Base-by-base conservation (phyloP, 345 rosid species). In the Cardiospermum halicacabum region DNA sequence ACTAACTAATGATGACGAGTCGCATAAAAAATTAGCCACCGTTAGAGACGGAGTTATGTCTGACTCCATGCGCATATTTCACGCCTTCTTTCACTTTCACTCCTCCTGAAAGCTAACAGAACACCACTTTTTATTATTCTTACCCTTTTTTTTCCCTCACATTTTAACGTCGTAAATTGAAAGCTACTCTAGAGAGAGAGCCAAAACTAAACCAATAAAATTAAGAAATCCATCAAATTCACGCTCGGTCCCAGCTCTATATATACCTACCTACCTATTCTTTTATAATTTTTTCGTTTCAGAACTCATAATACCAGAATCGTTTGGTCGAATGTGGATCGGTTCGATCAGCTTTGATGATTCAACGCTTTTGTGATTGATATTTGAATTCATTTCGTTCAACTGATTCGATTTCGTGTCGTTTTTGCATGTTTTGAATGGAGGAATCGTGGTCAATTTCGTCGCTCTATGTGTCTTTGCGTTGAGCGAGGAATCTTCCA, bases 51-150 rank as follows among this genome's bases (percentile, higher is more conserved):
- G 68, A 48, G 28, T 53, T 16, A n/a, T n/a, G n/a, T n/a, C n/a
- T n/a, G n/a, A n/a, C n/a, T n/a, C 62, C 55, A 66, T 66, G 70
- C 70, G 59, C 73, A 67, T 39, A 70, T 76, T 74, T 42, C 72
- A 58, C 70, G 72, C 72, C 25, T 37, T 36, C 49, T 61, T 39
- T 49, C 21, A 5, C 34, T 59, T 26, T 6, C 37, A 31, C 7
- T 60, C 32, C 47, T 9, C 34, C 56, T 60, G 72, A 72, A 60
- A 56, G 63, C 67, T 22, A 50, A 61, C 74, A 43, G 9, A 63
- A 30, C 12, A 15, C 7, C 21, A n/a, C n/a, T n/a, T 39, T 45
- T 18, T 39, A 6, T 22, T 1, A 13, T 22, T 13, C 7, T 2
- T 25, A 18, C 5, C n/a, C n/a, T n/a, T n/a, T n/a, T 4, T 45